These are phyloP conservation scores for Phytophthora pini DNA, from an alignment of 352 stramenopile species.

Conservation along the genomic window DNA sequence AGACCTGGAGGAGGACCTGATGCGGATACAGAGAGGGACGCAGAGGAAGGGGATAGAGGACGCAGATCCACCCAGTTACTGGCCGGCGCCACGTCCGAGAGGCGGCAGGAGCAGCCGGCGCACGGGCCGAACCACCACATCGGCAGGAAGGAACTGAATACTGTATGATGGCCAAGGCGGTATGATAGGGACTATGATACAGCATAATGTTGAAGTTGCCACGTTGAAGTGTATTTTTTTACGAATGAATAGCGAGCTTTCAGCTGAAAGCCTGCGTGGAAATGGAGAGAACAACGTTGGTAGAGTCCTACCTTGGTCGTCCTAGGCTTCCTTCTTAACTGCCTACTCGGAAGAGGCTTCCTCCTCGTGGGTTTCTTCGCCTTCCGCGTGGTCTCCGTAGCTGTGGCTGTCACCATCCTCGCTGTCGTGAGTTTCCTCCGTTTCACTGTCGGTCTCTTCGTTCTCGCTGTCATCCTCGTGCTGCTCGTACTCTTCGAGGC, in stretches of 20 bases:
- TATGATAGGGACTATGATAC: neutral
- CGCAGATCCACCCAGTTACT: conserved; percentile 63
- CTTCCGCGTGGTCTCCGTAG: neutral
- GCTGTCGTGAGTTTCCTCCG: neutral
- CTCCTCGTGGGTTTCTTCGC: neutral
- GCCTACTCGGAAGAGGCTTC: neutral
- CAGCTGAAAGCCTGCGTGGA: too few relatives aligned
- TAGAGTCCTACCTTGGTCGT: too few relatives aligned
- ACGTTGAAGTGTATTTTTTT: too few relatives aligned
- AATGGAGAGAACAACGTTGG: too few relatives aligned
- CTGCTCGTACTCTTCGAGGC: neutral
- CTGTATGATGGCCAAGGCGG: too few relatives aligned
- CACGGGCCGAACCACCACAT: conserved; percentile 79
- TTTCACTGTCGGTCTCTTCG: neutral
- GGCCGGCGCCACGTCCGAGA: conserved; percentile 41
- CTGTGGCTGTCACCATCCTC: neutral
- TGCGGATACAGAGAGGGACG: neutral
- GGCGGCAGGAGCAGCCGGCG: conserved; percentile 56
- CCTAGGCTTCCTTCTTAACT: neutral
- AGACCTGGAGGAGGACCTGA: conserved; percentile 44
- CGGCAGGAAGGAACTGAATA: neutral
- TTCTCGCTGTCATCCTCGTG: neutral
- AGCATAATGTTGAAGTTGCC: neutral
- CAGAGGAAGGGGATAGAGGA: conserved; percentile 37
- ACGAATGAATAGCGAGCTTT: too few relatives aligned